Base-by-base conservation (phyloP, 179 eudicot species). In the Kewa caespitosa region DNA sequence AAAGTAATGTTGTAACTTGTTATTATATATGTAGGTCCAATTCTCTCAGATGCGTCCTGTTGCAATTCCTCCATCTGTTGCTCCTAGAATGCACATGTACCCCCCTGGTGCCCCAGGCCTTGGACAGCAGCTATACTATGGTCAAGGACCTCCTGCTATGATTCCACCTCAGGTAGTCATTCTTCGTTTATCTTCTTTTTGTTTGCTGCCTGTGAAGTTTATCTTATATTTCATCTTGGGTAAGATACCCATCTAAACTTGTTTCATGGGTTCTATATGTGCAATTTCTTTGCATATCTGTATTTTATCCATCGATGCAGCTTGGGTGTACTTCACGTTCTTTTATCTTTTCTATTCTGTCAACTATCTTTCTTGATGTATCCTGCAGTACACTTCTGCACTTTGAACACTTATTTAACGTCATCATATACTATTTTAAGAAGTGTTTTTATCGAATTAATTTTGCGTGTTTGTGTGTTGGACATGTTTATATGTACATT, bases 31-130 rank as follows among this genome's bases (percentile, higher is more conserved):
- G 34, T 82, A 90, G 96, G 96, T 90, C 27, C 96, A 90, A 30
- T 89, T 89, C 78, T 82, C 92, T 61, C 92, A 90, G 76, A 79
- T 89, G 89, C 88, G 87, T 25, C 96, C 92, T 33, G 74, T 86
- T 69, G 83, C 87, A 57, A 84, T 87, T 81, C 81, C 83, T 15
- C 86, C 92, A 38, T 74, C 91, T 48, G 86, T 81, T 77, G 82
- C 83, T 81, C 90, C 90, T 69, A 89, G 91, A 38, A 86, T 90
- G 91, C 90, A 90, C 10, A 83, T 90, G 79, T 89, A 83, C 69
- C 83, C 92, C 55, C 91, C 93, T 74, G 87, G 87, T 74, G 88
- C 77, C 69, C 88, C 93, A 27, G 92, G 91, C 32, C 70, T 87
- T 27, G 92, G 93, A 23, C 86, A 83, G 69, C 87, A 82, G 72